Conservation (phyloP, 768 basidiomycete species). For the Collybia nuda region DNA sequence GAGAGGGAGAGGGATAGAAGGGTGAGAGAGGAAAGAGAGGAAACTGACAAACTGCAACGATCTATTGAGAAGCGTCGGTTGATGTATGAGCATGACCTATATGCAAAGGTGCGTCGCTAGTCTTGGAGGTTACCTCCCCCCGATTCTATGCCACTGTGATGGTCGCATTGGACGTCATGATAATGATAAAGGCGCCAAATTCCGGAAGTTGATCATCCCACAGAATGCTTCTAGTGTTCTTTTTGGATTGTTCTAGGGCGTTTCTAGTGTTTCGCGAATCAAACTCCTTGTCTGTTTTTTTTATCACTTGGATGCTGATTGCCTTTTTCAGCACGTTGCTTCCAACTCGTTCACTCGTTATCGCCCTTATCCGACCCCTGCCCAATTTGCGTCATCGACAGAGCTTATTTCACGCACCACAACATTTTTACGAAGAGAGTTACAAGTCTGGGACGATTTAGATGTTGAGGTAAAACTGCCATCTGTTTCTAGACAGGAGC, state of each 20-base stretch:
- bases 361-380: constrained; percentile 85
- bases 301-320: neutral
- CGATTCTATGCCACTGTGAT: neutral
- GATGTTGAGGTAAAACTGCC: constrained; percentile 74
- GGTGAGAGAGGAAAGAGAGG: constrained; percentile 48
- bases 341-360: constrained; percentile 85
- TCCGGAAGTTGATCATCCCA: neutral
- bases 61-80: constrained; percentile 74
- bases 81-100: constrained; percentile 79
- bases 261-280: neutral
- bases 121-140: neutral
- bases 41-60: constrained; percentile 70
- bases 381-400: constrained; percentile 77
- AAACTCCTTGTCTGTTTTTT: neutral
- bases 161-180: too few species aligned
- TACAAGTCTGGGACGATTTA: constrained; percentile 85
- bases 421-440: constrained; percentile 78
- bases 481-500: constrained; percentile 1
- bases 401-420: constrained; percentile 77
- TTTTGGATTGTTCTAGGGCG: neutral
- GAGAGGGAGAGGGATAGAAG: constrained; percentile 59
- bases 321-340: constrained; percentile 72
- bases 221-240: neutral
- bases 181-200: too few species aligned
- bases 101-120: constrained; percentile 69